Evolutionary conservation across 139 green algal species (phyloP), one percentile per base, ranked within the genome.

Genomic region (Auxenochlorella pyrenoidosa): DNA sequence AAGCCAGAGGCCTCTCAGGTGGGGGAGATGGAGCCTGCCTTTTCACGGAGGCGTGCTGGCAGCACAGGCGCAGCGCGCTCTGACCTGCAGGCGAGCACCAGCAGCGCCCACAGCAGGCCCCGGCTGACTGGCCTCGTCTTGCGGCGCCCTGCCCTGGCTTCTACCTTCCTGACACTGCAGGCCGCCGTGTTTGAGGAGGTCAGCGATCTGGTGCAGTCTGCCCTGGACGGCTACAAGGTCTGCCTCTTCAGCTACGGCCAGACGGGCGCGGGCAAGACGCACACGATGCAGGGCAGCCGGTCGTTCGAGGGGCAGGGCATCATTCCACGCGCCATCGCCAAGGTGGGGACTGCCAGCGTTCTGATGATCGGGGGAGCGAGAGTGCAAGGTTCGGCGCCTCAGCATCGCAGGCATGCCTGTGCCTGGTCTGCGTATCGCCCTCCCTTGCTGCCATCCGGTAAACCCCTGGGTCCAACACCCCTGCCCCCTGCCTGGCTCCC

Each of bases 181-280:
- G 93, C 92, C 38, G 77, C 87, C 58, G 93, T 96, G 28, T 99
- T 99, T 87, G 88, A 91, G n/a, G 92, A 95, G 58, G 97, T 99
- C 26, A 94, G 92, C 19, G 94, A 98, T 90, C 93, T 99, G 51
- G 96, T 99, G 72, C 97, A 99, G 89, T 94, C 82, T 30, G 97
- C 97, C 3, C 91, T 99, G 41, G 97, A 99, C 88, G 97, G 97
- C 84, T 99, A 97, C 93, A 95, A 98, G 89, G 97, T 99, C 95
- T 99, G 97, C 94, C 93, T 99, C 34, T 99, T 99, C 90, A 95
- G 90, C 60, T 99, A 99, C 90, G 97, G 97, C 43, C 97, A 99
- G 94, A 99, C 97, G 19, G 97, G 97, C 10, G 95, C 95, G 0
- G 97, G 97, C 68, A 99, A 99, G 93, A 99, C 97, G 13, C 94